Evolutionary conservation across 805 yeast species (phyloP), one percentile per base, ranked within the genome.

Genomic region (Phaffomyces opuntiae): DNA sequence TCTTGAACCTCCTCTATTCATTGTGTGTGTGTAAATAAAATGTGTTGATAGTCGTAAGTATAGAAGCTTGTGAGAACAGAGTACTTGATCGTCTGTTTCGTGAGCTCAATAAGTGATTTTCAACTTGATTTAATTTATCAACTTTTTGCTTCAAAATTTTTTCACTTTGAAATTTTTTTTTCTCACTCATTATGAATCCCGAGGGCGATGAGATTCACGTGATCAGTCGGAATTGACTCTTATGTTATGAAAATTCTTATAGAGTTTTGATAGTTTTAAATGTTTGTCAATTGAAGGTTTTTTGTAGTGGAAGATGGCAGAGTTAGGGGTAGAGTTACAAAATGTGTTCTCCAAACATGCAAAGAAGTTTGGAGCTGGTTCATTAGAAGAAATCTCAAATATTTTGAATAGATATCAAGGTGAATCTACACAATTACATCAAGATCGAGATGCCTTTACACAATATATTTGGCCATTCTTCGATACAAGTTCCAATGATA

Each of bases 1-100:
- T 59, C 80, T 62, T 62, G 70, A 75, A 43, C 82, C 82, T 45
- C 84, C 69, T 61, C 73, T 65, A 56, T 62, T 69, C 74, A 69
- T 69, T 39, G 35, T 47, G 41, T 33, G 31, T 32, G 32, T 39
- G 26, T 32, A 17, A 33, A n/a, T 16, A 13, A 27, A 8, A 17
- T 35, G 32, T 41, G 44, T 26, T 25, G 14, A n/a, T 14, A 6
- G 27, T 14, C 36, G 36, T 25, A 29, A 19, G 16, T 16, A n/a
- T n/a, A 33, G 17, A 33, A 9, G 19, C 3, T 16, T 34, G 16
- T 9, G 12, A 16, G 26, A 26, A 35, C 43, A 33, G 38, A 40
- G n/a, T n/a, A 8, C 12, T 9, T 8, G 19, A 9, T n/a, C 7
- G 11, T 35, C 37, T 11, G 42, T 39, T 24, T 24, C 14, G 19